These are phyloP conservation scores for Kluyveromyces wickerhamii DNA, from an alignment of 805 yeast genomes.

Conservation along the genomic window DNA sequence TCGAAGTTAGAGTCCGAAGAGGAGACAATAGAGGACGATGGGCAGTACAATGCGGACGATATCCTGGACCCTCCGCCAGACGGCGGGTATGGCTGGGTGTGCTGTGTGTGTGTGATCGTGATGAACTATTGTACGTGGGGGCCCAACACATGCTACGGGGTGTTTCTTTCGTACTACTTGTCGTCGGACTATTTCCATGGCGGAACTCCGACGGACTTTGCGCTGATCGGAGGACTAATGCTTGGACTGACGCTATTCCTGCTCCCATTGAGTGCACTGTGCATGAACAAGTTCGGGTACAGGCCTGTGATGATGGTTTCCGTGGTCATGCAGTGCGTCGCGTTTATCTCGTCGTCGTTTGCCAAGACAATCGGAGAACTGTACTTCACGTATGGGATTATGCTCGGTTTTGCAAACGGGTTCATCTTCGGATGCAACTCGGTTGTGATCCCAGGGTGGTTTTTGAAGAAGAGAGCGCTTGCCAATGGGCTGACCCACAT, in stretches of 20 bases:
- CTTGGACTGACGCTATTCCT: slow-evolving; percentile 47
- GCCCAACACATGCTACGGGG: slow-evolving; percentile 55
- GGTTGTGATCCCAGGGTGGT: slow-evolving; percentile 62
- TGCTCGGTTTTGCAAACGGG: slow-evolving; percentile 47
- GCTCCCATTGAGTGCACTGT: slow-evolving; percentile 49
- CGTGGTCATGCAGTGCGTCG: slow-evolving; percentile 42
- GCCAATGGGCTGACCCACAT: slow-evolving; percentile 42
- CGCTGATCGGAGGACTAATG: slow-evolving; percentile 60
- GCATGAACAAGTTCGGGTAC: slow-evolving; percentile 44
- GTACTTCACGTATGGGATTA: slow-evolving; percentile 58
- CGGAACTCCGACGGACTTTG: slow-evolving; percentile 50
- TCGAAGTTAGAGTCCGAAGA: background rate
- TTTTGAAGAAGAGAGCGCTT: slow-evolving; percentile 50
- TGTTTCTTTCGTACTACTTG: slow-evolving; percentile 51
- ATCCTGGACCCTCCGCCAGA: slow-evolving; percentile 42
- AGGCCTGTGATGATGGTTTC: slow-evolving; percentile 43
- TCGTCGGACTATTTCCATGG: slow-evolving; percentile 43
- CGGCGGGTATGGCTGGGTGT: slow-evolving; percentile 65
- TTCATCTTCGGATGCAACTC: slow-evolving; percentile 52
- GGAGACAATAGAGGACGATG: slow-evolving; percentile 5
- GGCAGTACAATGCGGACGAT: slow-evolving; percentile 9
- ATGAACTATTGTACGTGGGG: slow-evolving; percentile 67
- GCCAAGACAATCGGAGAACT: slow-evolving; percentile 54
- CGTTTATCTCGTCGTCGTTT: slow-evolving; percentile 53
- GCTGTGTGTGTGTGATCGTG: slow-evolving; percentile 41